These are phyloP conservation scores for Cronartium ribicola DNA, from an alignment of 1,284 basidiomycete genomes.

Conservation along the genomic window DNA sequence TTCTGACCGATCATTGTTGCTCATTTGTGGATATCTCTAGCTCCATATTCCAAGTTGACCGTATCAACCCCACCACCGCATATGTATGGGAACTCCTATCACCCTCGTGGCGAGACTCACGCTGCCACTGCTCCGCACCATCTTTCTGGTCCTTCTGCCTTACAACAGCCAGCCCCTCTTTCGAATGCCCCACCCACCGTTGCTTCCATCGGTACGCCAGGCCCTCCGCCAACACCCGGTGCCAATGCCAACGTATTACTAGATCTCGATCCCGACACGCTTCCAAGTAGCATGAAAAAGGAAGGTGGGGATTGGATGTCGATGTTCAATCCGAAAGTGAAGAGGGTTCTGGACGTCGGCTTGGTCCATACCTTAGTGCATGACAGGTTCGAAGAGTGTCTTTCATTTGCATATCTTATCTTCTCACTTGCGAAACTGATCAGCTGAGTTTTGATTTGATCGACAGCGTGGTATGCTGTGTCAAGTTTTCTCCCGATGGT, in stretches of 20 bases:
- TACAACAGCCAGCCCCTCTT: neutral
- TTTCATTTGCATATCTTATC: neutral
- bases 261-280: slow-evolving; percentile 56
- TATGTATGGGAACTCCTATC: slow-evolving; percentile 34
- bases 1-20: neutral
- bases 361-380: slow-evolving; percentile 86
- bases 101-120: slow-evolving; percentile 17
- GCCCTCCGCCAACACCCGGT: slow-evolving; percentile 7
- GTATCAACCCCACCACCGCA: slow-evolving; percentile 13
- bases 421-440: neutral
- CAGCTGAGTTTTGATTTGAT: slow-evolving; percentile 30
- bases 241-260: slow-evolving; percentile 49
- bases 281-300: slow-evolving; percentile 61
- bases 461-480: slow-evolving; percentile 78
- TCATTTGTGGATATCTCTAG: neutral
- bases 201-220: neutral
- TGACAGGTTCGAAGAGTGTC: slow-evolving; percentile 59
- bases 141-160: slow-evolving; percentile 6
- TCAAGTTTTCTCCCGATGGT: slow-evolving; percentile 82
- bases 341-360: slow-evolving; percentile 76
- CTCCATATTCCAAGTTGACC: slow-evolving; percentile 26
- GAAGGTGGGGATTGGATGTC: slow-evolving; percentile 93
- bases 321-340: slow-evolving; percentile 80
- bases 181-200: neutral
- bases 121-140: slow-evolving; percentile 8